Base-by-base conservation (phyloP, 257 asterid species). In the Nicotiana noctiflora region DNA sequence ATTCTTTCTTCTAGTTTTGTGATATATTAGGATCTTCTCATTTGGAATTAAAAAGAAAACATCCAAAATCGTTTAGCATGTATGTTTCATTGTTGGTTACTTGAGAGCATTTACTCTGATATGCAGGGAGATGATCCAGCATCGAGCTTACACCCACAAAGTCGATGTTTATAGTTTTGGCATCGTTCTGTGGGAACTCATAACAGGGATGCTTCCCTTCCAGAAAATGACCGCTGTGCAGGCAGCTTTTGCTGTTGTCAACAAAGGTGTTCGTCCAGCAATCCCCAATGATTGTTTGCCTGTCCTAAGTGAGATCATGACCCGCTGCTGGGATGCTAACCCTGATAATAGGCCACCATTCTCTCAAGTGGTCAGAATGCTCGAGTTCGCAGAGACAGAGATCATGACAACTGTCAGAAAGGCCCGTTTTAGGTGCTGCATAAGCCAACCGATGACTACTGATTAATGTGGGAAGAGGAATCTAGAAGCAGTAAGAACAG, bases 371-470 rank as follows among this genome's bases (percentile, higher is more conserved):
- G 96, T 93, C 53, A 87, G 88, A 84, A 92, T 95, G 98, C 97
- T 95, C 0, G 96, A 92, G 91, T 90, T 92, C 67, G 98, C 99
- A 0, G 97, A 95, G 89, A 91, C 89, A 2, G 93, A 93, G 93
- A 90, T 95, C 75, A 85, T 93, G 97, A 92, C 95, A 0, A 91
- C 88, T 8, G 96, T 92, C 76, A 88, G 99, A 74, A 95, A 92
- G 84, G 99, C 99, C 44, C 99, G 96, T 82, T 95, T 93, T 90
- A 89, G 98, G 92, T 95, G 99, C 94, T 95, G 98, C 90, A 89
- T 92, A 37, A 92, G 91, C 46, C 93, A 87, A 31, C 98, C 99
- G 0, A 95, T 91, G 96, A 93, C 96, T 64, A 84, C 83, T 14
- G 96, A 95, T 84, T 95, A 89, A 89, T 68, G 83, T 79, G 21